Percentiles rank a stretch among this genome's conserved stretches.
Conservation (phyloP, 257 asterid genomes). For the Forsythia suspensa region DNA sequence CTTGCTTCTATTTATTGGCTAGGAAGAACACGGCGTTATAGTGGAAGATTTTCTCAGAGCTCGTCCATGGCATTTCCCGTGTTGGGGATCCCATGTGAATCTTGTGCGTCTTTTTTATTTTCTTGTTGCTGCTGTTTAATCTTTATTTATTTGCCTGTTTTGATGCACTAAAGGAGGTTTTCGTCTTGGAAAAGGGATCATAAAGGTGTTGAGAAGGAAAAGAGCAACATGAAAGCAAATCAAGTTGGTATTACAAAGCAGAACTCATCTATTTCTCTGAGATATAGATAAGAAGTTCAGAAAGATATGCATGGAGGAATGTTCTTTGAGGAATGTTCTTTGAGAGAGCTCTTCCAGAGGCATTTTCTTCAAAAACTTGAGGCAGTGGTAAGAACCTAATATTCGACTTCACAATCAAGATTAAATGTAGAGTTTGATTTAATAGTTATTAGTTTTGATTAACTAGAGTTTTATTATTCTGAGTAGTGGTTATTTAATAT, state of each 20-base stretch:
- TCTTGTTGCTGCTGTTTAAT: no score
- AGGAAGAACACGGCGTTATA: no score
- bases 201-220: no score
- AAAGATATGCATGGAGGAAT: neutral
- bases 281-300: no score
- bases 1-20: neutral
- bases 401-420: neutral
- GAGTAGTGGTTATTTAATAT: neutral
- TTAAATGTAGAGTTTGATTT: neutral
- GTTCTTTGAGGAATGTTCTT: neutral
- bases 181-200: no score
- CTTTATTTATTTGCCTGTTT: no score
- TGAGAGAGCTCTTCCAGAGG: neutral
- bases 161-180: no score
- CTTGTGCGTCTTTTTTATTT: no score
- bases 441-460: neutral
- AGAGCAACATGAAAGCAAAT: neutral
- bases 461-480: neutral
- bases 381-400: neutral
- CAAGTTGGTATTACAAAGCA: neutral
- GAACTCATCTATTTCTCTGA: no score
- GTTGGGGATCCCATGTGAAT: no score
- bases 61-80: no score
- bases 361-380: neutral
- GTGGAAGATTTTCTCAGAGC: neutral